phyloP scores from a whole-genome alignment of 257 asterid species.

The Solanum gandarillasii region DNA sequence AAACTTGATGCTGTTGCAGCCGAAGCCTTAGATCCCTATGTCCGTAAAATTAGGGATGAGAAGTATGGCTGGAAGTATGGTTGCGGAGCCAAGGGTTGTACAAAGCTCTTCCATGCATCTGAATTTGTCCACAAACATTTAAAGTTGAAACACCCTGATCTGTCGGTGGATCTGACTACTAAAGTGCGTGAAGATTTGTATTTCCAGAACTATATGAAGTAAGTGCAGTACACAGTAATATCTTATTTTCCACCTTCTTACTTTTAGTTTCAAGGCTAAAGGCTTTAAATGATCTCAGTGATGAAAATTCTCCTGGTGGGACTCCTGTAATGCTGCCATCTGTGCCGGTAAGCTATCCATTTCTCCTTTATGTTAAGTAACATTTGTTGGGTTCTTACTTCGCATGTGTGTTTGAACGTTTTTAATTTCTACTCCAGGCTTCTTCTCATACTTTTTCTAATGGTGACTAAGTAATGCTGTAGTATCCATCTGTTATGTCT shows the following conservation, averaged over 20 bases:
- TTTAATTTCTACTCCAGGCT: not conserved
- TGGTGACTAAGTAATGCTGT: not conserved
- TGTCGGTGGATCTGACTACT: conserved; percentile 55
- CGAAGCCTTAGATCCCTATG: conserved; percentile 83
- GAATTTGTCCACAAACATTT: conserved; percentile 93
- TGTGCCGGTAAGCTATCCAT: conserved; percentile 39
- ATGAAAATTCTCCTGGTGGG: conserved; percentile 93
- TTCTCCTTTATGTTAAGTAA: not conserved
- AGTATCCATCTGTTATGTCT: not conserved
- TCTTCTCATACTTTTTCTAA: not conserved
- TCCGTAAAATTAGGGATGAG: conserved; percentile 96
- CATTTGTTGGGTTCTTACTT: not conserved
- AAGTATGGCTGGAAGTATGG: conserved; percentile 99
- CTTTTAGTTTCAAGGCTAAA: conserved; percentile 2
- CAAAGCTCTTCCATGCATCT: conserved; percentile 96
- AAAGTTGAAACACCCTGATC: conserved; percentile 86
- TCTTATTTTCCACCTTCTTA: not conserved
- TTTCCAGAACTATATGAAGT: conserved; percentile 89
- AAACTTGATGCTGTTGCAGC: conserved; percentile 83
- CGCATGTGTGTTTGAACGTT: not conserved
- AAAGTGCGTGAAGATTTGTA: conserved; percentile 93
- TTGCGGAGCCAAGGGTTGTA: conserved; percentile 99
- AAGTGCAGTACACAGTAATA: conserved; percentile 16
- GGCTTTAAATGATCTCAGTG: conserved; percentile 42
- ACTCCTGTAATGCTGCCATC: conserved; percentile 86